phyloP scores from a whole-genome alignment of 352 stramenopile genomes.

The Pythium vanterpoolii region DNA sequence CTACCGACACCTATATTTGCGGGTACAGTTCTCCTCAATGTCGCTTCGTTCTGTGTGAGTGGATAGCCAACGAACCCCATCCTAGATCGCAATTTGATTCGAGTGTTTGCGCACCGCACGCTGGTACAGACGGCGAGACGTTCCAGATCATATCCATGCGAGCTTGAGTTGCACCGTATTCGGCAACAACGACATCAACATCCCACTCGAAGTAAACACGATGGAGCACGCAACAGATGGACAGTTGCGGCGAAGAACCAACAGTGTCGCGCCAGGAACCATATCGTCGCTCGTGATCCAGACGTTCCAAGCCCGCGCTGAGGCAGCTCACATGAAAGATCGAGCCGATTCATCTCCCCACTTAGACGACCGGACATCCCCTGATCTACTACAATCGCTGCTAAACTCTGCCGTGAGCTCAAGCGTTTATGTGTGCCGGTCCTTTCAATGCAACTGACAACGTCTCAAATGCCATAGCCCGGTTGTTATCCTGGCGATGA shows the following conservation, averaged over 20 bases:
- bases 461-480: constrained; percentile 24
- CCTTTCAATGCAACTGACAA: background rate
- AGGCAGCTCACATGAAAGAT: constrained; percentile 10
- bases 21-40: too few species aligned
- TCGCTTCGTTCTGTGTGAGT: background rate
- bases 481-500: constrained; percentile 53
- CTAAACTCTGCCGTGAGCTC: constrained; percentile 30
- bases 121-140: too few species aligned
- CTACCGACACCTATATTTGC: background rate
- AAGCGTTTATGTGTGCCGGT: background rate
- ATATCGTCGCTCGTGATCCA: constrained; percentile 18
- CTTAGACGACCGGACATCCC: background rate
- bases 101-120: background rate
- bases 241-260: constrained; percentile 9
- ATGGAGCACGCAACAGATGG: background rate
- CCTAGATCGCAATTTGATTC: background rate
- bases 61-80: background rate
- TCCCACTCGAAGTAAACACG: background rate
- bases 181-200: background rate
- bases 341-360: constrained; percentile 5
- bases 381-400: constrained; percentile 29
- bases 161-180: background rate
- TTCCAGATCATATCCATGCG: background rate
- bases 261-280: constrained; percentile 7
- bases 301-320: constrained; percentile 20